Base-by-base conservation (phyloP, 1,139 yeast genomes). In the Candida sp. region DNA sequence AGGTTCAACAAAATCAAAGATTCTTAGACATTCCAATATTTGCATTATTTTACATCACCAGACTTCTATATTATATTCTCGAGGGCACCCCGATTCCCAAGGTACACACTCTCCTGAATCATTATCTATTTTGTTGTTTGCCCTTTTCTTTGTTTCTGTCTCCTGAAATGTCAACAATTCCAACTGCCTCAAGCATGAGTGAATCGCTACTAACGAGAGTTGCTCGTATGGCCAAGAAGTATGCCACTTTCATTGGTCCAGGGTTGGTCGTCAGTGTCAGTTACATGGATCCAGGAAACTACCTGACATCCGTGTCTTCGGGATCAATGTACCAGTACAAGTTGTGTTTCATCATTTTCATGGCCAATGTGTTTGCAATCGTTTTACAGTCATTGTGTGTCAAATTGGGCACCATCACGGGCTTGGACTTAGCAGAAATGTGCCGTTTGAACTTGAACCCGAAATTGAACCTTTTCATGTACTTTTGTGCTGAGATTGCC, bases 251-350 rank as follows among this genome's bases (percentile, higher is more conserved):
- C 61, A 73, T 88, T n/a, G 94, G 96, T 0, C 96, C 96, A 0
- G 96, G 96, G 0, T 70, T 88, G 32, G 80, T 88, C 78, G 89
- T 88, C 3, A 81, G 90, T 12, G 92, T 89, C 39, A 86, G 92
- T 1, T 88, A 88, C 63, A 85, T 88, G 82, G 94, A 88, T 63
- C 94, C 94, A 0, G 96, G 96, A 1, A 88, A 88, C 63, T 88
- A 87, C 64, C 84, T 90, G 46, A 87, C 93, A 0, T 89, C 93
- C 1, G 93, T 88, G 2, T 85, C 89, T 17, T 86, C 92, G 0
- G 94, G 94, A 7, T 88, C 93, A 33, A 82, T 83, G 59, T 88
- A 85, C 62, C 80, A 83, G 51, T 88, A 87, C 65, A 81, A 83
- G 59, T 73, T 87, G 39, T 67, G 88, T 54, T 85, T 86, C 60